phyloP scores from a whole-genome alignment of 2,329 filamentous ascomycete species.

The Aspergillus unguis region DNA sequence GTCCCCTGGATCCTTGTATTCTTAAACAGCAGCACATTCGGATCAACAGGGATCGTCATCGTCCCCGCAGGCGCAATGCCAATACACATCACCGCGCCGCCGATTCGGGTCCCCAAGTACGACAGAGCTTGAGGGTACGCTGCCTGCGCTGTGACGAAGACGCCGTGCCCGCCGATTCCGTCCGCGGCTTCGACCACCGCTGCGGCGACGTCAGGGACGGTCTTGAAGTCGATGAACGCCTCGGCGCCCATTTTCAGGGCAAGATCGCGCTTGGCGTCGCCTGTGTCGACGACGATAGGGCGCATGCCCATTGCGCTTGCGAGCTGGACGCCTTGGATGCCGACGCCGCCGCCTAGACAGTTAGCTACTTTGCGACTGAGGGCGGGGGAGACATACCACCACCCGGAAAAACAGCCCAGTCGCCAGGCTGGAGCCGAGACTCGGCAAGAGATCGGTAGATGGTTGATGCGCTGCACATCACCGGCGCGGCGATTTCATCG shows the following conservation, averaged over 20 bases:
- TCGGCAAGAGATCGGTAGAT: slow-evolving; percentile 57
- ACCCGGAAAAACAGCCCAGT: slow-evolving; percentile 47
- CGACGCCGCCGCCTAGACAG: slow-evolving; percentile 45
- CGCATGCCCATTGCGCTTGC: slow-evolving; percentile 56
- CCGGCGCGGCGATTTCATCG: slow-evolving; percentile 56
- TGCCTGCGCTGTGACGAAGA: slow-evolving; percentile 41
- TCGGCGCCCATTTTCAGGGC: slow-evolving; percentile 53
- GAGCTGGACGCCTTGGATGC: slow-evolving; percentile 56
- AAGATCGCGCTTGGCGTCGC: slow-evolving; percentile 47
- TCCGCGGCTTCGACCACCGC: slow-evolving; percentile 48
- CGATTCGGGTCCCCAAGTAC: slow-evolving; percentile 42
- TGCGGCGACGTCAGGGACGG: slow-evolving; percentile 31
- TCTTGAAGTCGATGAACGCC: slow-evolving; percentile 55
- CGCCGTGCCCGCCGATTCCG: slow-evolving; percentile 48
- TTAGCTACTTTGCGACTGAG: not conserved
- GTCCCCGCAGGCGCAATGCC: slow-evolving; percentile 32
- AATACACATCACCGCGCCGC: slow-evolving; percentile 53
- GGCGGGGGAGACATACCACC: slow-evolving; percentile 33
- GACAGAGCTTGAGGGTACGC: slow-evolving; percentile 43
- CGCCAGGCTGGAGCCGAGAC: slow-evolving; percentile 48
- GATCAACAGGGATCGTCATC: slow-evolving; percentile 24
- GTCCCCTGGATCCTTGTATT: slow-evolving; percentile 29
- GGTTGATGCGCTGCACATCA: slow-evolving; percentile 60
- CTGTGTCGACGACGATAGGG: slow-evolving; percentile 55
- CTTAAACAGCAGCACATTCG: slow-evolving; percentile 24